A percentile compares a stretch with the other conserved stretches of the same genome.
Evolutionary conservation across 805 yeast species (phyloP).

Genomic region (Middelhovenomyces tepae): DNA sequence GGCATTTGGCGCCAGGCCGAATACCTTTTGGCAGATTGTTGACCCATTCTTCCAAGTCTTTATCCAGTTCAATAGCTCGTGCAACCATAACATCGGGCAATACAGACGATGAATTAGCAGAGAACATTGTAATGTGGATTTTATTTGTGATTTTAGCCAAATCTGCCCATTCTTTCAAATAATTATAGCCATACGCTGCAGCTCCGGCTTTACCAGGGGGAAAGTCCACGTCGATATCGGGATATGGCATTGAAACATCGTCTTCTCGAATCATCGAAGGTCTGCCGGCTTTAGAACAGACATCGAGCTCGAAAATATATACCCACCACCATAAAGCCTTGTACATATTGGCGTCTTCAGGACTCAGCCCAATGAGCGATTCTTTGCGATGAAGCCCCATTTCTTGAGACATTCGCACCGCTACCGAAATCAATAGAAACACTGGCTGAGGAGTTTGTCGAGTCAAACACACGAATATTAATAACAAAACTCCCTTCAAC

Average conservation of each 20-base stretch:
- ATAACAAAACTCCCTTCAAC: conserved; percentile 36
- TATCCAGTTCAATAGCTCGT: conserved; percentile 10
- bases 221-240: conserved; percentile 4
- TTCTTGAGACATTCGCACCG: conserved; percentile 47
- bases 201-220: conserved; percentile 3
- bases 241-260: conserved; percentile 13
- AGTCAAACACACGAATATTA: conserved; percentile 31
- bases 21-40: conserved; percentile 12
- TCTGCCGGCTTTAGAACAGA: conserved; percentile 39
- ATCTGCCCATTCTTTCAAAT: neutral
- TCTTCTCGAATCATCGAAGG: conserved; percentile 34
- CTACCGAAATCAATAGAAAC: conserved; percentile 20
- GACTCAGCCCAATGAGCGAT: conserved; percentile 30
- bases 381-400: conserved; percentile 50
- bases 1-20: conserved; percentile 12
- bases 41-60: conserved; percentile 16
- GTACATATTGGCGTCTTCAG: conserved; percentile 32
- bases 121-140: no score
- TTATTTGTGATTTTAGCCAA: neutral
- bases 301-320: conserved; percentile 38
- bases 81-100: neutral
- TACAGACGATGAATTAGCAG: no score
- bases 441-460: neutral
- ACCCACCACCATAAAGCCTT: conserved; percentile 43
- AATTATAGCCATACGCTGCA: no score